Percentiles rank a stretch among this genome's conserved stretches.
These are phyloP conservation scores for Cynara cardunculus DNA, from an alignment of 129 eudicot species.

Conservation along the genomic window DNA sequence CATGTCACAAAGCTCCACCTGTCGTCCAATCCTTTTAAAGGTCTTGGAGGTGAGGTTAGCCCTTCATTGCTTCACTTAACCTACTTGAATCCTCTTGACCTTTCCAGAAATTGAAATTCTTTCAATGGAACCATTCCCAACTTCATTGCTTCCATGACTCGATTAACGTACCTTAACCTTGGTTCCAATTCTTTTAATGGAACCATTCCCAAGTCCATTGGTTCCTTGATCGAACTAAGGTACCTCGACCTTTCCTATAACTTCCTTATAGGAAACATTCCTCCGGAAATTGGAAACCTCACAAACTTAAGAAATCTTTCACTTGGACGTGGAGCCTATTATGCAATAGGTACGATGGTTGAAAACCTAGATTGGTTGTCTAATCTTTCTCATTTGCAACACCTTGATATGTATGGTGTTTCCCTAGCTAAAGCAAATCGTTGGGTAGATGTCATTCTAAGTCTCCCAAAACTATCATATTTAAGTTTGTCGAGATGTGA, in stretches of 20 bases:
- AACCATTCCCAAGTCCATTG: not conserved
- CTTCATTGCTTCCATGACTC: constrained; percentile 16
- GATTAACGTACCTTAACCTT: not conserved
- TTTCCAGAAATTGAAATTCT: not conserved
- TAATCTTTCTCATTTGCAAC: not conserved
- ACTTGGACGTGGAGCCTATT: not conserved
- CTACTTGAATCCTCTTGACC: not conserved
- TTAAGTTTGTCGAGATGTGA: not conserved
- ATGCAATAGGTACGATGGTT: too few relatives aligned
- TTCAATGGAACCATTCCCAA: constrained; percentile 10
- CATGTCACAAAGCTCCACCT: constrained; percentile 25
- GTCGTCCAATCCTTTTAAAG: not conserved
- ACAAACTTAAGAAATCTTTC: not conserved
- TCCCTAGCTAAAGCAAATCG: not conserved
- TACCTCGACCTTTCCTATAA: not conserved
- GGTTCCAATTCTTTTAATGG: not conserved
- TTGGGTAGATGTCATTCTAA: not conserved
- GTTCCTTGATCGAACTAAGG: not conserved
- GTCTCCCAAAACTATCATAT: not conserved
- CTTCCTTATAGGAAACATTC: not conserved
- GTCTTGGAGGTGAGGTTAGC: not conserved
- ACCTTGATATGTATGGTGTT: not conserved
- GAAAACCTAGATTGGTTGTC: not conserved
- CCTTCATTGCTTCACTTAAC: not conserved
- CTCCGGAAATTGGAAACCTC: not conserved